Conservation (phyloP, 306 rosid genomes). For the Albizia julibrissin region DNA sequence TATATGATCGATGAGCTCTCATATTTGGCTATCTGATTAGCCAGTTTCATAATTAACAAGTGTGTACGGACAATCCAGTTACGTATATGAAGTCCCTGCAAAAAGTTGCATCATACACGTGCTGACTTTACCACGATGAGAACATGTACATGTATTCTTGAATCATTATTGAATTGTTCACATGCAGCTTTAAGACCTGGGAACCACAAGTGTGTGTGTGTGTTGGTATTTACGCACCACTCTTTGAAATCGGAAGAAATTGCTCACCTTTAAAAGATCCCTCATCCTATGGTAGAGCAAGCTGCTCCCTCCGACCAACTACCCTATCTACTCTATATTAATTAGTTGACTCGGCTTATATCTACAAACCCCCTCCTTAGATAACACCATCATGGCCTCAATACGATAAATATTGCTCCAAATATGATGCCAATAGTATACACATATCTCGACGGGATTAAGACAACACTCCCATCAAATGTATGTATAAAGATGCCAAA, state of each 20-base stretch:
- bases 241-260: background rate
- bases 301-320: background rate
- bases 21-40: no score
- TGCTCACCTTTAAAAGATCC: background rate
- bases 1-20: background rate
- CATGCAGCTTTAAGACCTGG: background rate
- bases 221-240: background rate
- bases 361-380: background rate
- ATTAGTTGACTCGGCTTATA: background rate
- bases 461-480: background rate
- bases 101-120: background rate
- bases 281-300: slow-evolving; percentile 7
- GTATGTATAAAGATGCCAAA: background rate
- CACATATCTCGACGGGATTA: background rate
- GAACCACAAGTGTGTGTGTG: background rate
- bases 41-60: background rate
- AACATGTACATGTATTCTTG: background rate
- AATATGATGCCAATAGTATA: background rate
- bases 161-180: background rate
- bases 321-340: background rate
- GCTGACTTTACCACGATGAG: background rate
- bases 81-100: background rate
- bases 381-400: background rate
- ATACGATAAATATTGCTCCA: background rate
- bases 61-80: background rate